Conservation (phyloP, 2,329 filamentous ascomycete species). For the Domatiomyces catenatus region DNA sequence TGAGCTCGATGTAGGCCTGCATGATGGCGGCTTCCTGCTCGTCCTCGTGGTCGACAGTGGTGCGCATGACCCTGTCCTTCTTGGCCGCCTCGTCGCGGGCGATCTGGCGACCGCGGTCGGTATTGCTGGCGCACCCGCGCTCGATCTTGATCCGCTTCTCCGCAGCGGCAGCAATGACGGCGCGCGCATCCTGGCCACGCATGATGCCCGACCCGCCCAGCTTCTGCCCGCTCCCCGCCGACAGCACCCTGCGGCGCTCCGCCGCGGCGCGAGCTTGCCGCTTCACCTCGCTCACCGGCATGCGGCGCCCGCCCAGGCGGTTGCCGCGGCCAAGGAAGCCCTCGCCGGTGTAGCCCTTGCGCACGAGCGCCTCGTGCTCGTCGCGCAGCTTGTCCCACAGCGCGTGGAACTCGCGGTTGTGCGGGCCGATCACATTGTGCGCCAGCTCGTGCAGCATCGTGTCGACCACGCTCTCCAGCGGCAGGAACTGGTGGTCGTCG, state of each 20-base stretch:
- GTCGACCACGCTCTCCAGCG: slow-evolving; percentile 65
- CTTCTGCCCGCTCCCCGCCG: slow-evolving; percentile 48
- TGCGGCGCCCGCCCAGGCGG: slow-evolving; percentile 50
- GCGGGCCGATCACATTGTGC: slow-evolving; percentile 74
- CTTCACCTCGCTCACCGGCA: slow-evolving; percentile 59
- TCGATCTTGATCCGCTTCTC: slow-evolving; percentile 52
- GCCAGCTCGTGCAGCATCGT: slow-evolving; percentile 88
- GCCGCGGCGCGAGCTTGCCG: slow-evolving; percentile 59
- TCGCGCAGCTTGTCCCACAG: slow-evolving; percentile 82
- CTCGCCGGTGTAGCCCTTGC: slow-evolving; percentile 81
- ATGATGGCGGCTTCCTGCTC: slow-evolving; percentile 79
- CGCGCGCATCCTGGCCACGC: slow-evolving; percentile 54
- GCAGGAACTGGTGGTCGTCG: slow-evolving; percentile 62
- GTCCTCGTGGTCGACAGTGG: slow-evolving; percentile 72
- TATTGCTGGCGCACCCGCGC: slow-evolving; percentile 61
- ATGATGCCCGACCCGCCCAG: slow-evolving; percentile 49
- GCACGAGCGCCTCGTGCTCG: slow-evolving; percentile 59
- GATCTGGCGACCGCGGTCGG: slow-evolving; percentile 50
- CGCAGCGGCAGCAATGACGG: slow-evolving; percentile 55
- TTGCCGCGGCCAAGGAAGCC: slow-evolving; percentile 66
- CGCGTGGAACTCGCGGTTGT: slow-evolving; percentile 67
- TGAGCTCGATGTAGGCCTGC: slow-evolving; percentile 69
- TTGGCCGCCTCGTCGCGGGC: slow-evolving; percentile 44
- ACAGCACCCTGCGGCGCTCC: slow-evolving; percentile 48
- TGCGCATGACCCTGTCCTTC: slow-evolving; percentile 59